These are phyloP conservation scores for Podospora pseudocomata DNA, from an alignment of 495 filamentous ascomycete genomes.

Conservation along the genomic window DNA sequence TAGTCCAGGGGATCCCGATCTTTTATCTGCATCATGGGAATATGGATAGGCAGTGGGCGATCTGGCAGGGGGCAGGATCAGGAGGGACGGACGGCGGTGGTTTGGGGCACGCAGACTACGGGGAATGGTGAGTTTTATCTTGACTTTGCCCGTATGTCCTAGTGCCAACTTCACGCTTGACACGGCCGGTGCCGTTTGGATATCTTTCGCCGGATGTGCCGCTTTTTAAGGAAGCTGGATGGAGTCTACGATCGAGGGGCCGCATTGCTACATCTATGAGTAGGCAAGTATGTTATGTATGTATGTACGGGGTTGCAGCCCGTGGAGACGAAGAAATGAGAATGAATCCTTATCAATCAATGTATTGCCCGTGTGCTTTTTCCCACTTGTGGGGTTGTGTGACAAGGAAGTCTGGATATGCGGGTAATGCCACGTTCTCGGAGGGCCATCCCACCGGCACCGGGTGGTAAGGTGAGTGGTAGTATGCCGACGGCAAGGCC, in stretches of 20 bases:
- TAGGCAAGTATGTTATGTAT: not conserved
- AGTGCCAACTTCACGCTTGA: constrained; percentile 18
- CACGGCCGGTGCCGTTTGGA: constrained; percentile 14
- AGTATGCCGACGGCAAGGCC: not conserved
- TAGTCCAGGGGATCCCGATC: constrained; percentile 58
- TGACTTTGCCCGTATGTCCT: not conserved
- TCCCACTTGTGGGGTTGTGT: not conserved
- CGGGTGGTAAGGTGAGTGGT: not conserved
- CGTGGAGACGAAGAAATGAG: too few relatives aligned
- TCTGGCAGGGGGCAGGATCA: constrained; percentile 58
- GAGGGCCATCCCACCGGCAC: not conserved
- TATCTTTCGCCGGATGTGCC: not conserved
- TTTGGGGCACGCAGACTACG: constrained; percentile 15
- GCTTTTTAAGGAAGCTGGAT: constrained; percentile 4
- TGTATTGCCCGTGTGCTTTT: not conserved
- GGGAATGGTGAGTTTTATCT: constrained; percentile 14
- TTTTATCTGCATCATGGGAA: constrained; percentile 65
- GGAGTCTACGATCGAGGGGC: constrained; percentile 16
- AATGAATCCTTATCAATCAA: too few relatives aligned
- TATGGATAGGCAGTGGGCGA: constrained; percentile 61
- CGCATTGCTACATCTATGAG: constrained; percentile 18
- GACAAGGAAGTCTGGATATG: not conserved
- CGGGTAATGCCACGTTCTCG: not conserved
- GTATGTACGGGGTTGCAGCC: too few relatives aligned
- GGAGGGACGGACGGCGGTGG: constrained; percentile 8